phyloP scores from a whole-genome alignment of 768 basidiomycete species.

The Xerocomus potaroensis region DNA sequence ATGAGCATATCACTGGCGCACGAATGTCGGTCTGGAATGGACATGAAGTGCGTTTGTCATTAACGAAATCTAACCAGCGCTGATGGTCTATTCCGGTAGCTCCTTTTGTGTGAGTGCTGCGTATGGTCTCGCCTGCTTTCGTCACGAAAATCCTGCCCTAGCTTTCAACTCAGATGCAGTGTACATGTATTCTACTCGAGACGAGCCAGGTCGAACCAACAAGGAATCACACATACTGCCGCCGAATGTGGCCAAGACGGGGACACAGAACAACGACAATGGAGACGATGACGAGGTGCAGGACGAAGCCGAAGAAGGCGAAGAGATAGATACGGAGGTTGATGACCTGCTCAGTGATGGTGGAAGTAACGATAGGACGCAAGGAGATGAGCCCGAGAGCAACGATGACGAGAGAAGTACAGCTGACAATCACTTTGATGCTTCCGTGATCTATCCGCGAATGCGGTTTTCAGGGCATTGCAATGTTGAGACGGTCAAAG shows the following conservation, averaged over 20 bases:
- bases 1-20: conserved; percentile 73
- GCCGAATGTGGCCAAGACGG: conserved; percentile 15
- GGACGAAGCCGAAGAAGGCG: conserved; percentile 12
- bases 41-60: conserved; percentile 53
- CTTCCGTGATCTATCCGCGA: conserved; percentile 61
- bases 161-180: conserved; percentile 72
- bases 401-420: conserved; percentile 30
- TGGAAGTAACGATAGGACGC: conserved; percentile 24
- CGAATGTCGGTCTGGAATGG: conserved; percentile 67
- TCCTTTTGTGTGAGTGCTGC: conserved; percentile 54
- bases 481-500: conserved; percentile 83
- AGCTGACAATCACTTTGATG: conserved; percentile 27
- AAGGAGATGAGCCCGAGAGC: conserved; percentile 28
- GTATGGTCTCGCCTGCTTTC: not conserved
- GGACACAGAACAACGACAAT: not conserved
- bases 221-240: conserved; percentile 25
- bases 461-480: conserved; percentile 62
- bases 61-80: not conserved
- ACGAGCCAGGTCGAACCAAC: conserved; percentile 41
- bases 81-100: conserved; percentile 35
- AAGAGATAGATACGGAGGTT: conserved; percentile 27
- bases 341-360: conserved; percentile 28
- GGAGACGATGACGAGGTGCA: conserved; percentile 5
- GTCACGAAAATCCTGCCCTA: conserved; percentile 26
- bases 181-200: conserved; percentile 69